A percentile compares a stretch with the other conserved stretches of the same genome.
phyloP scores from a whole-genome alignment of 305 asterid genomes.

The Solanum chacoense region DNA sequence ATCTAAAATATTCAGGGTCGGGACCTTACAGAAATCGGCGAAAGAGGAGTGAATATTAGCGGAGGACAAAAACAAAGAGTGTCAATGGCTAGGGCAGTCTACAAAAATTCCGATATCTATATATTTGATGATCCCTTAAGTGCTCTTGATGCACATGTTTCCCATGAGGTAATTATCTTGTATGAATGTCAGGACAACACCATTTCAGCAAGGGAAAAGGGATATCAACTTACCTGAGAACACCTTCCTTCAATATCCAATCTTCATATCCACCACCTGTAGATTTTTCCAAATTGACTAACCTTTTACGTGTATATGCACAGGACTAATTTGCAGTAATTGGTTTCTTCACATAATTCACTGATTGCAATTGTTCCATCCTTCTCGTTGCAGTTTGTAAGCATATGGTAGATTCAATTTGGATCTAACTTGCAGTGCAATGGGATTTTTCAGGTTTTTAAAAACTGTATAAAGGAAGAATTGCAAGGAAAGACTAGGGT shows the following conservation, averaged over 20 bases:
- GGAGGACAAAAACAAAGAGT: constrained; percentile 98
- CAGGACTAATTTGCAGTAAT: background rate
- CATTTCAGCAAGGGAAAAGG: background rate
- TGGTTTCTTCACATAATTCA: background rate
- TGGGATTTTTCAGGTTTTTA: constrained; percentile 50
- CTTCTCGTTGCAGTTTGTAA: background rate
- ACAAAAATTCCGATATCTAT: constrained; percentile 78
- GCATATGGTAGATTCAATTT: background rate
- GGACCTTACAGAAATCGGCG: constrained; percentile 94
- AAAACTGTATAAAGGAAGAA: constrained; percentile 61
- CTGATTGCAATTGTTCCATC: background rate
- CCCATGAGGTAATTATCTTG: constrained; percentile 38
- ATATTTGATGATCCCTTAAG: constrained; percentile 91
- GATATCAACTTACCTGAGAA: background rate
- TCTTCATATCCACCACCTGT: background rate
- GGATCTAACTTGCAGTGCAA: constrained; percentile 10
- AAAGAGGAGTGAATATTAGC: constrained; percentile 94
- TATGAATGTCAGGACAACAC: background rate
- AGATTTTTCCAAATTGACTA: background rate
- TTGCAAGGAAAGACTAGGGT: constrained; percentile 81
- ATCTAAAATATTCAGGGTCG: constrained; percentile 43
- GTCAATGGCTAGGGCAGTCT: constrained; percentile 92
- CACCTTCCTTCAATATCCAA: background rate
- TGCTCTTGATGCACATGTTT: constrained; percentile 87
- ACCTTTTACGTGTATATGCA: background rate